Base-by-base conservation (phyloP, 371 early-diverging fungal species). In the Entomophthora muscae region DNA sequence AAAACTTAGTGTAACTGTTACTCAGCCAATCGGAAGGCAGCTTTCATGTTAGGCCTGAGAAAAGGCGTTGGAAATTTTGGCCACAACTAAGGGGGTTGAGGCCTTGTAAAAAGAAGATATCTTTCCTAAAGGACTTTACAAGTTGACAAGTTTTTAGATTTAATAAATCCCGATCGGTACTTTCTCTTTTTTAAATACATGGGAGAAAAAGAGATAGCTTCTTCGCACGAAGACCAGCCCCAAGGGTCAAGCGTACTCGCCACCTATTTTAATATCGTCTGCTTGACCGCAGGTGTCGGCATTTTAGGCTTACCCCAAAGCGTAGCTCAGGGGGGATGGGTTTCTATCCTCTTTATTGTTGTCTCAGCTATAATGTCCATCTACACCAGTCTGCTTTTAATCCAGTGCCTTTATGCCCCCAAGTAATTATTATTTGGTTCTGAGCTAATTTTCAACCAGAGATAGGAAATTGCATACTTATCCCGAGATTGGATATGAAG, bases 211-310 rank as follows among this genome's bases (percentile, higher is more conserved):
- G n/a, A n/a, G n/a, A n/a, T n/a, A n/a, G n/a, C n/a, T n/a, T n/a
- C n/a, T n/a, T n/a, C n/a, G n/a, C n/a, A n/a, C n/a, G n/a, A n/a
- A n/a, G n/a, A n/a, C n/a, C n/a, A n/a, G n/a, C n/a, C 5, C 42
- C 17, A 42, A 5, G 42, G 42, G 5, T 55, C 55, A 55, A 10
- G 55, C 5, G 26, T 12, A 12, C n/a, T 59, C 21, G 60, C 32
- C 5, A 29, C 60, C 30, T 59, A 59, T 42, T n/a, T 32, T 42
- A 59, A 59, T 59, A 42, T 59, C 24, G 60, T 59, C 12, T 59
- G 60, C 42, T 24, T 59, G 1, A 59, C 60, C 10, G 60, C 60
- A 2, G 60, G 60, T 42, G 33, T 59, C 21, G 60, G 60, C 5
- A 59, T 59, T 42, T 42, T 59, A 59, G 42, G 42, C 5, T 30